Conservation (phyloP, 2,329 filamentous ascomycete species). For the Hawksworthiomyces lignivorus region DNA sequence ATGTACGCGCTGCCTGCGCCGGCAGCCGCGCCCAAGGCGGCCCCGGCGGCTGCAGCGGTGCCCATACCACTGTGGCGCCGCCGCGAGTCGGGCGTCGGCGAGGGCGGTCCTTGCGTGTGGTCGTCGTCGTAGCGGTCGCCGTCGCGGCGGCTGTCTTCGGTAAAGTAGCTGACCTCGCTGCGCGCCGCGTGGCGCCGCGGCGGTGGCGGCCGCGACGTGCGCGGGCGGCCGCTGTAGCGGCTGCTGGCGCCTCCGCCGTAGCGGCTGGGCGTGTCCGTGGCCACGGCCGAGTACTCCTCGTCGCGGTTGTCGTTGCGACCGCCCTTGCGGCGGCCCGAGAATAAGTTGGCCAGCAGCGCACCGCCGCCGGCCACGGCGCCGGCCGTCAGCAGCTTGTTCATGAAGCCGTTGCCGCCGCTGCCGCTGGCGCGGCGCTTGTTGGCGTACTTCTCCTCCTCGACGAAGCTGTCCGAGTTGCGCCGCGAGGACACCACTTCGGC, state of each 20-base stretch:
- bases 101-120: conserved; percentile 30
- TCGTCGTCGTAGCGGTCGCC: no score
- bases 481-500: conserved; percentile 47
- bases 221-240: no score
- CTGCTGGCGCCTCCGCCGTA: conserved; percentile 29
- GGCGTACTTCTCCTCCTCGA: conserved; percentile 57
- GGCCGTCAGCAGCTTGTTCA: conserved; percentile 51
- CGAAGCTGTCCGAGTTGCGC: conserved; percentile 48
- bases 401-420: conserved; percentile 46
- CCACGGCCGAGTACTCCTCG: conserved; percentile 56
- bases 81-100: conserved; percentile 38
- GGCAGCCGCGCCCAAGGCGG: conserved; percentile 26
- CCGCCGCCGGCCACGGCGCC: conserved; percentile 57
- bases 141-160: conserved; percentile 18
- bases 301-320: conserved; percentile 36
- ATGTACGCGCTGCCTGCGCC: conserved; percentile 22
- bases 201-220: conserved; percentile 16
- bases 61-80: neutral
- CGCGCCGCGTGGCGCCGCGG: conserved; percentile 22
- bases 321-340: conserved; percentile 44
- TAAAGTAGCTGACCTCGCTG: conserved; percentile 41
- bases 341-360: conserved; percentile 51
- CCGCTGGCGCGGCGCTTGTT: conserved; percentile 35
- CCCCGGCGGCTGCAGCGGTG: neutral
- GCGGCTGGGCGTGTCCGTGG: conserved; percentile 51